Base-by-base conservation (phyloP, 169 alveolate genomes). In the Amoebophrya sp. region DNA sequence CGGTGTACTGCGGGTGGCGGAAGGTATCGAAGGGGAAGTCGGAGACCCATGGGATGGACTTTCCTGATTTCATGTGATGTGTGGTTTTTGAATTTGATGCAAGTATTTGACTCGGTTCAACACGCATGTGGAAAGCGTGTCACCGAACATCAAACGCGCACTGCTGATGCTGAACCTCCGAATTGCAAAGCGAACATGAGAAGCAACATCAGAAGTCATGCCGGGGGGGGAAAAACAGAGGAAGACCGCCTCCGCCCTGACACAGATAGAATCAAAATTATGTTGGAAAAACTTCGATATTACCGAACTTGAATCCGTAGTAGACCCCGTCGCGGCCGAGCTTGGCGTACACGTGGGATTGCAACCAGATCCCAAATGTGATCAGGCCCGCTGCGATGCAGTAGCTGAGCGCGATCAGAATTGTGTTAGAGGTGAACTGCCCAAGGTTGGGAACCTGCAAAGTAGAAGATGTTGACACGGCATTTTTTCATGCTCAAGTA, bases 251-350 rank as follows among this genome's bases (percentile, higher is more conserved):
- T 47, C 66, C 66, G 18, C 18, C n/a, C n/a, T n/a, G n/a, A n/a
- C n/a, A n/a, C n/a, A n/a, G n/a, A n/a, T n/a, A n/a, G 66, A 47
- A 47, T 47, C 66, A 18, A 47, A 47, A 47, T 7, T 47, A 12
- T 7, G 66, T 47, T 47, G 29, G 18, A 47, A 47, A 47, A 47
- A 12, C 18, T 47, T 12, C 7, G 66, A 12, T 47, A 66, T 7
- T 66, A 66, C 83, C 83, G 35, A 66, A 66, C 18, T 66, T 66
- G 83, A 66, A 66, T 7, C 83, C 83, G 83, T 66, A 66, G 83
- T 66, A 66, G 83, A 66, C 83, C 10, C 83, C 83, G 35, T 66
- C 83, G 38, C 83, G 29, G 32, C 83, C 83, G 35, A 66, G 83
- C 83, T 66, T 66, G 7, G 35, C 35, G 35, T 66, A 66, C 35